Evolutionary conservation across 2,329 filamentous ascomycete species (phyloP).

Genomic region (Botrytis sinoallii): DNA sequence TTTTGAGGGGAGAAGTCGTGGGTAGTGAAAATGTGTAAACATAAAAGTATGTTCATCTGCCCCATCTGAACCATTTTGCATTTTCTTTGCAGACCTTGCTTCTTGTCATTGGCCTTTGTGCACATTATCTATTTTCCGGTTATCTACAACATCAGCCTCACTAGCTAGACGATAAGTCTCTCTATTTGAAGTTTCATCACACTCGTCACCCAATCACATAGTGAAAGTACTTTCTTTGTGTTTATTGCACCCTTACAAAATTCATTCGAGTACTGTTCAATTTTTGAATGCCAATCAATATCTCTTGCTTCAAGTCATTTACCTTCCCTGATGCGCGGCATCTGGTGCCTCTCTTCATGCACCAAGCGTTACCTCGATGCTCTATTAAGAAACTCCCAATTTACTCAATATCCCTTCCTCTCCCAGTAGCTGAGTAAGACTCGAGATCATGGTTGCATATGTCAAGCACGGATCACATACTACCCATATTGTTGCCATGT

Average conservation of each 20-base stretch:
- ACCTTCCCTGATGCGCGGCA: not conserved
- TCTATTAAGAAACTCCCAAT: not conserved
- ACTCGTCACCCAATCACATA: not conserved
- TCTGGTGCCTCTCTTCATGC: not conserved
- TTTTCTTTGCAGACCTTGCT: not conserved
- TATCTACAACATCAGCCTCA: not conserved
- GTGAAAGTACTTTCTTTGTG: not conserved
- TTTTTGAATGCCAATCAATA: not conserved
- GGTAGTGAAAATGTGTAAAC: not conserved
- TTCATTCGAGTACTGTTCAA: not conserved
- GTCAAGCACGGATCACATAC: slow-evolving; percentile 13
- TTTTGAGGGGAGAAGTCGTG: slow-evolving; percentile 29
- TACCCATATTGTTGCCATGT: slow-evolving; percentile 1
- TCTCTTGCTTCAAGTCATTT: not conserved
- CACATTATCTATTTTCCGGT: not conserved
- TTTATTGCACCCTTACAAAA: not conserved
- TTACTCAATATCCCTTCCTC: not conserved
- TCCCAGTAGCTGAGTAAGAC: not conserved
- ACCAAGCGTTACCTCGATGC: not conserved
- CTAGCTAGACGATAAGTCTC: not conserved
- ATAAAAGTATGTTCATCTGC: slow-evolving; percentile 1
- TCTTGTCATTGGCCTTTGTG: not conserved
- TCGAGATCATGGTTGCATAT: not conserved
- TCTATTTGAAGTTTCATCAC: not conserved
- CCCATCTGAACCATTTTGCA: not conserved